Evolutionary conservation across 306 rosid species (phyloP), one percentile per base, ranked within the genome.

Genomic region (Quercus wislizeni): DNA sequence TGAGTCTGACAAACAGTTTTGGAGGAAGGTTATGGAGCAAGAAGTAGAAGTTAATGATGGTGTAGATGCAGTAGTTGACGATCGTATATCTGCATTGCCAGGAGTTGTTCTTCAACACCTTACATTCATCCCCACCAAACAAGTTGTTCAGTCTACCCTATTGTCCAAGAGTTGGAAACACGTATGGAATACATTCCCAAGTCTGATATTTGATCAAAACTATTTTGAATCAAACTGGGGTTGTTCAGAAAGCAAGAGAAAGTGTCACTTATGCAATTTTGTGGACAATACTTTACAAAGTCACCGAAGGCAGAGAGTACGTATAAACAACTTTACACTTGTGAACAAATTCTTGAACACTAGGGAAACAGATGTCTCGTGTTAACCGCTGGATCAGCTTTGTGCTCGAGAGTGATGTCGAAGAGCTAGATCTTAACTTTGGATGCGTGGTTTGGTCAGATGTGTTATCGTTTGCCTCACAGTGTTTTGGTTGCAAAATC

Each of bases 361-460:
- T 38, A 35, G 43, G 43, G 18, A 14, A 56, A 20, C 11, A 10
- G 3, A 43, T 51, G 10, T 31, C 5, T 51, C 20, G 80, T 72
- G 28, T 83, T 75, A 76, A 82, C 79, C n/a, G 15, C 51, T 82
- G 89, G 89, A 20, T 86, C 33, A 69, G 63, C 54, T 80, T 79
- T 67, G 83, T 63, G n/a, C 14, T 75, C 63, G 76, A 80, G 75
- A 62, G 74, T 35, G 17, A 77, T 20, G 73, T 83, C 20, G 30
- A 55, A 31, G 83, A 80, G 19, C 82, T 83, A 0, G 19, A 86
- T 11, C 77, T 85, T n/a, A n/a, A 20, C 51, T 76, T 80, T 46
- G 15, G 1, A 11, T 11, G 23, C 23, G 23, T 23, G 15, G 54
- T 38, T 38, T 38, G 35, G 18, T 15, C 55, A 35, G 3, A 31